Percentiles rank a stretch among this genome's conserved stretches.
Conservation (phyloP, 441 rosid species). For the Kokia cookei region DNA sequence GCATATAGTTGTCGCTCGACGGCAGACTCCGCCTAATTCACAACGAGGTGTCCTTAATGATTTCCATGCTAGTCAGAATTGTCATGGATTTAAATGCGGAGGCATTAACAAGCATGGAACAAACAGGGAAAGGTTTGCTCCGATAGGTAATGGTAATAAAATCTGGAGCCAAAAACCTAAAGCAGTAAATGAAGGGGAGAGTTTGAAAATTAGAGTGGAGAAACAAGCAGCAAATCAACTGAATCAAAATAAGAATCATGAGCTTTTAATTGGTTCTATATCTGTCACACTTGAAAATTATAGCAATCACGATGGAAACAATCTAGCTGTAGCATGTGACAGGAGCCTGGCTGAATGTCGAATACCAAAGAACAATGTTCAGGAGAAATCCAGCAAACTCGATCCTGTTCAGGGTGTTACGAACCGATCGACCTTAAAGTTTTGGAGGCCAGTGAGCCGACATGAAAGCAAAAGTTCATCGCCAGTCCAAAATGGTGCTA, state of each 20-base stretch:
- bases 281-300: constrained; percentile 55
- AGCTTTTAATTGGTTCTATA: constrained; percentile 83
- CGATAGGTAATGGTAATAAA: constrained; percentile 39
- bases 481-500: constrained; percentile 22
- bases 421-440: constrained; percentile 39
- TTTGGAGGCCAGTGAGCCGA: constrained; percentile 74
- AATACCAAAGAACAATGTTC: constrained; percentile 30
- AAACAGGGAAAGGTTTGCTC: constrained; percentile 32
- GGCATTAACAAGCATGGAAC: constrained; percentile 51
- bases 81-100: constrained; percentile 37
- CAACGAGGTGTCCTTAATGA: constrained; percentile 36
- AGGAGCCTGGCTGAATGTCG: constrained; percentile 26
- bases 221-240: constrained; percentile 41
- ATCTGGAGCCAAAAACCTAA: constrained; percentile 74
- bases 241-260: constrained; percentile 38
- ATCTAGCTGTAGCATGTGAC: constrained; percentile 30
- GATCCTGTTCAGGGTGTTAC: constrained; percentile 25
- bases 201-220: constrained; percentile 26
- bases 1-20: constrained; percentile 20
- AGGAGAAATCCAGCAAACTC: constrained; percentile 28
- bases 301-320: constrained; percentile 24
- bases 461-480: constrained; percentile 37
- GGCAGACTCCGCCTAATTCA: constrained; percentile 40
- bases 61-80: constrained; percentile 35
- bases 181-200: constrained; percentile 34